Evolutionary conservation across 2,329 filamentous ascomycete species (phyloP).

Genomic region (Cytospora paraplurivora): DNA sequence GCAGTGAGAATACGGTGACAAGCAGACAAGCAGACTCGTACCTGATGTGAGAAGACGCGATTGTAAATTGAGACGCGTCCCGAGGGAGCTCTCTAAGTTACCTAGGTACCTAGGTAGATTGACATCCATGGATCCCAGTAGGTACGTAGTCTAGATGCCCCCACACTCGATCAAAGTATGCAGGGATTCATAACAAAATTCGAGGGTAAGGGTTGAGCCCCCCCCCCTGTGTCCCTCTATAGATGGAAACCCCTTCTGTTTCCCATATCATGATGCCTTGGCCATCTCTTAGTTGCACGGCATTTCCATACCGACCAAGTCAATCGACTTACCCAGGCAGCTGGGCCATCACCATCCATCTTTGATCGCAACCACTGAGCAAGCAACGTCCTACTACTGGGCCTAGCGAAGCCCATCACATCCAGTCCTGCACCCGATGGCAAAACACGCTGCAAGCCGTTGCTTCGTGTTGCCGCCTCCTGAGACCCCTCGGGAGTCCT

Average conservation of each 20-base stretch:
- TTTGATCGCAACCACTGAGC: slow-evolving; percentile 22
- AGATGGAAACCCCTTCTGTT: too few species aligned
- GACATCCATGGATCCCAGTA: background rate
- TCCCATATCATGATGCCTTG: too few species aligned
- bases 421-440: slow-evolving; percentile 46
- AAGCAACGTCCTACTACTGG: background rate
- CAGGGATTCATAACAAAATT: too few species aligned
- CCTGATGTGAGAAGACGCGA: background rate
- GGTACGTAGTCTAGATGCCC: background rate
- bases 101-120: too few species aligned
- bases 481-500: slow-evolving; percentile 39
- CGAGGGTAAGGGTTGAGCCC: slow-evolving; percentile 1
- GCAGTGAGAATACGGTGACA: background rate
- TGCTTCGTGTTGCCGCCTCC: slow-evolving; percentile 47
- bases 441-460: slow-evolving; percentile 44
- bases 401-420: slow-evolving; percentile 35
- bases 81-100: too few species aligned
- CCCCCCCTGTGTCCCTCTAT: too few species aligned
- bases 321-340: slow-evolving; percentile 15
- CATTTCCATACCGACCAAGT: too few species aligned
- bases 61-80: background rate
- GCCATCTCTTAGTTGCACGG: too few species aligned
- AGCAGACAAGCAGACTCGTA: background rate
- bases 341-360: too few species aligned
- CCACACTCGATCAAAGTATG: background rate